phyloP scores from a whole-genome alignment of 1,139 yeast species.

The Yamadazyma dushanensis region DNA sequence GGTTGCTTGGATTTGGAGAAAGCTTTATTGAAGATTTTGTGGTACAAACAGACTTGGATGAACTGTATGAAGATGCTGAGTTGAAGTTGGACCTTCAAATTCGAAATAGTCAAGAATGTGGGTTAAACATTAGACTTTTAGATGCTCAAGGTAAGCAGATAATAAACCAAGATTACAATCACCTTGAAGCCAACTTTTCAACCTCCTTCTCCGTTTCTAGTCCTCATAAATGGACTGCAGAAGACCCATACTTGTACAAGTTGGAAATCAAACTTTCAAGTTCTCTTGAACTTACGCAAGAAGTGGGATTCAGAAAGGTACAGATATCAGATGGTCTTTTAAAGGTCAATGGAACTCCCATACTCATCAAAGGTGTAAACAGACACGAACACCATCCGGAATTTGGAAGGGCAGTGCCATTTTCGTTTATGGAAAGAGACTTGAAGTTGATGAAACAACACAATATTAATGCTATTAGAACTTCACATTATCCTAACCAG shows the following conservation, averaged over 20 bases:
- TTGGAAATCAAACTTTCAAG: constrained; percentile 16
- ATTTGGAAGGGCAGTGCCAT: constrained; percentile 32
- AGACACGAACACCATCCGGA: constrained; percentile 33
- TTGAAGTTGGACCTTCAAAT: constrained; percentile 1
- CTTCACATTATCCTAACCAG: constrained; percentile 32
- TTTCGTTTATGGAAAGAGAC: constrained; percentile 27
- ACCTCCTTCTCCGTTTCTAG: too few relatives aligned
- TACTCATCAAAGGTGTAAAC: constrained; percentile 30
- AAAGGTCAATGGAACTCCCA: constrained; percentile 25
- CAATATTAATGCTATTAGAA: constrained; percentile 34
- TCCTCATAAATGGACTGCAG: constrained; percentile 33
- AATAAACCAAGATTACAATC: too few relatives aligned
- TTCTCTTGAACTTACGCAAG: constrained; percentile 19
- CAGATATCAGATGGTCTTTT: constrained; percentile 26
- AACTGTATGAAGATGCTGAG: constrained; percentile 8
- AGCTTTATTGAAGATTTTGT: constrained; percentile 11
- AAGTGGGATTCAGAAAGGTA: constrained; percentile 30
- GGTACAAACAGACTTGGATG: constrained; percentile 16
- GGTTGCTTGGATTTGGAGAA: constrained; percentile 16
- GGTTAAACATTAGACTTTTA: too few relatives aligned
- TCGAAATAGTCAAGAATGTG: neutral
- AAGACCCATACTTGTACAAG: constrained; percentile 27
- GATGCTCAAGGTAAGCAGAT: too few relatives aligned
- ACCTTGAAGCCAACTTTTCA: too few relatives aligned
- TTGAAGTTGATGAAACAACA: constrained; percentile 29